Conservation (phyloP, 2,329 filamentous ascomycete species). For the Didymellaceae sp. region DNA sequence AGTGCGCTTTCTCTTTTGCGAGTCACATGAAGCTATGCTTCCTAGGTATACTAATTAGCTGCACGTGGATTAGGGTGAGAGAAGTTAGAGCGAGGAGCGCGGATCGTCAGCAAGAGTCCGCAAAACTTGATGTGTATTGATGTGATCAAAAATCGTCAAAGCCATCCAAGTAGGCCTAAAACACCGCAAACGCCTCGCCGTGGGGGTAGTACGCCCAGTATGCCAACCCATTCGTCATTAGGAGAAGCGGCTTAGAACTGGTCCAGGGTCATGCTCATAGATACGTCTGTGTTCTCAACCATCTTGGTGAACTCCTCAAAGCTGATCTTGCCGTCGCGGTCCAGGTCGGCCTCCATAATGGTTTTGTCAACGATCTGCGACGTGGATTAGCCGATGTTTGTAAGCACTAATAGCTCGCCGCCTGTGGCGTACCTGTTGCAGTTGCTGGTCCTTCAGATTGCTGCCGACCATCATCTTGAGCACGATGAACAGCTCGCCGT, state of each 20-base stretch:
- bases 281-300: conserved; percentile 89
- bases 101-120: background rate
- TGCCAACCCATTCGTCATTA: conserved; percentile 16
- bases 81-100: too few species aligned
- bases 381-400: background rate
- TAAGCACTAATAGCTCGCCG: background rate
- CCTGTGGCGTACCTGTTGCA: conserved; percentile 72
- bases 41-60: too few species aligned
- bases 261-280: conserved; percentile 72
- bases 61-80: too few species aligned
- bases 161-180: conserved; percentile 24
- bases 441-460: conserved; percentile 97
- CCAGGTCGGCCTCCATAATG: conserved; percentile 98
- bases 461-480: conserved; percentile 99
- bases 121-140: conserved; percentile 28
- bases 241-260: conserved; percentile 45
- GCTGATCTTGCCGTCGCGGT: conserved; percentile 96
- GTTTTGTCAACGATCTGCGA: conserved; percentile 93
- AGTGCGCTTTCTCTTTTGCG: too few species aligned
- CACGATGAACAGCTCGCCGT: conserved; percentile 98
- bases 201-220: conserved; percentile 25
- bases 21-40: too few species aligned
- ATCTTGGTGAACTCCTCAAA: conserved; percentile 99
- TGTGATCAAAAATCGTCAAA: conserved; percentile 36
- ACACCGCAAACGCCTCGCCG: conserved; percentile 47